Evolutionary conservation across 768 basidiomycete genomes (phyloP).

Genomic region (Mycena haematopus): DNA sequence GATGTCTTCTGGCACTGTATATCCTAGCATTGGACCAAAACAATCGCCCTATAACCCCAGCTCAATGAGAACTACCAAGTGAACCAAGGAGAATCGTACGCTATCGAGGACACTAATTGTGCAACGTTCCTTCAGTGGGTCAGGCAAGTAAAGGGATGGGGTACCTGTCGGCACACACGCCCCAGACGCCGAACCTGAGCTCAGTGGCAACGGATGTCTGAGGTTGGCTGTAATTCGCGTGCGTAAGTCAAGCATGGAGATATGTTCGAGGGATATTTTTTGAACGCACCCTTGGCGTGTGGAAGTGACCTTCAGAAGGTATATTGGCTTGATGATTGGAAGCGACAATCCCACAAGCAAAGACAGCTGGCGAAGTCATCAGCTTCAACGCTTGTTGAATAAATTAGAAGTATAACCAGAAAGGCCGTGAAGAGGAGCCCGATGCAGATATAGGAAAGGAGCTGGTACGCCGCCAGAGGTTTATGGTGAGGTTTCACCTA

Average conservation of each 20-base stretch:
- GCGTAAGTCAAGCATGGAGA: slow-evolving; percentile 1
- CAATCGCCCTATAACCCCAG: slow-evolving; percentile 49
- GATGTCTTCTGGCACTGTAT: slow-evolving; percentile 59
- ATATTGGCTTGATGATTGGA: slow-evolving; percentile 75
- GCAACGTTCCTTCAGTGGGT: background rate
- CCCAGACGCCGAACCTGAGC: slow-evolving; percentile 84
- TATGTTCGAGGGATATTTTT: too few relatives aligned
- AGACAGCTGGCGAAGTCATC: slow-evolving; percentile 46
- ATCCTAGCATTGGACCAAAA: slow-evolving; percentile 71
- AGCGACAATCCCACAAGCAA: slow-evolving; percentile 78
- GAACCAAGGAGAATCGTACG: slow-evolving; percentile 17
- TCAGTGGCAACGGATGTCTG: slow-evolving; percentile 61
- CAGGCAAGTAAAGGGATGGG: background rate
- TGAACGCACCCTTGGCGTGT: slow-evolving; percentile 29
- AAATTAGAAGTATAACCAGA: slow-evolving; percentile 35
- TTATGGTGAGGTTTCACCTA: slow-evolving; percentile 35
- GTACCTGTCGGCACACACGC: slow-evolving; percentile 71
- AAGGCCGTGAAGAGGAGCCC: slow-evolving; percentile 64
- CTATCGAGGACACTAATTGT: slow-evolving; percentile 32
- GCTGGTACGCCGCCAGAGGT: slow-evolving; percentile 53
- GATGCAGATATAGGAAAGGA: slow-evolving; percentile 54
- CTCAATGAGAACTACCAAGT: background rate
- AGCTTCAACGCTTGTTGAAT: too few relatives aligned
- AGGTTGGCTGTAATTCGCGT: slow-evolving; percentile 33
- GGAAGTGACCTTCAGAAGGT: slow-evolving; percentile 58